Base-by-base conservation (phyloP, 1,139 yeast species). In the Pichia terricola region DNA sequence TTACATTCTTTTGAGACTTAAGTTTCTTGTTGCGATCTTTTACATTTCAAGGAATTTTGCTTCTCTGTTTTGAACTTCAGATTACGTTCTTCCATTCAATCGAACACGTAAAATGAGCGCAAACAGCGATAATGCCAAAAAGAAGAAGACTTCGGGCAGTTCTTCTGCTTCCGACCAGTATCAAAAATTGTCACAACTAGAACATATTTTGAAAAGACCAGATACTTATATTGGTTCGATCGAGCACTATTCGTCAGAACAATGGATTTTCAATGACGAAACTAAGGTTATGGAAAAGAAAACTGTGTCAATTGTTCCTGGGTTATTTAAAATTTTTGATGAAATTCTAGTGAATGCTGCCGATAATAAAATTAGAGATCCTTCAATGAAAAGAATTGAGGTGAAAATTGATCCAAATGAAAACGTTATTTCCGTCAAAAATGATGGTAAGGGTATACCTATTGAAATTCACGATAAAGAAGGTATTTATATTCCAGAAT, bases 311-410 rank as follows among this genome's bases (percentile, higher is more conserved):
- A 84, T 88, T 53, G 97, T 91, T 16, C 98, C 99, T 4, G 99
- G 98, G 44, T 67, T 94, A 49, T 91, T 87, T 67, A 94, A 94
- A 67, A 91, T 94, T 44, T 94, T 91, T 62, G 99, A 94, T 65
- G 99, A 94, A 67, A 89, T 94, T 52, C 70, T 94, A 53, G 99
- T 94, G 45, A 94, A 94, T 63, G 98, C 99, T 3, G 99, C 98
- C 16, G 98, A 94, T 65, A 94, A 94, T 68, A 94, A 94, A 67
- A 91, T 91, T 52, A 79, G 98, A 55, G 99, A 94, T 60, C 87
- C 95, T 1, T 57, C 74, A 7, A 94, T 94, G 98, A 85, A 79
- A 58, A 78, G 75, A 52, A 77, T 94, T 49, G 85, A 79, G 49
- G 97, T 94, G 16, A 74, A 67, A 38, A 86, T 94, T 44, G 83